Conservation (phyloP, 495 filamentous ascomycete species). For the Talaromyces borbonicus region DNA sequence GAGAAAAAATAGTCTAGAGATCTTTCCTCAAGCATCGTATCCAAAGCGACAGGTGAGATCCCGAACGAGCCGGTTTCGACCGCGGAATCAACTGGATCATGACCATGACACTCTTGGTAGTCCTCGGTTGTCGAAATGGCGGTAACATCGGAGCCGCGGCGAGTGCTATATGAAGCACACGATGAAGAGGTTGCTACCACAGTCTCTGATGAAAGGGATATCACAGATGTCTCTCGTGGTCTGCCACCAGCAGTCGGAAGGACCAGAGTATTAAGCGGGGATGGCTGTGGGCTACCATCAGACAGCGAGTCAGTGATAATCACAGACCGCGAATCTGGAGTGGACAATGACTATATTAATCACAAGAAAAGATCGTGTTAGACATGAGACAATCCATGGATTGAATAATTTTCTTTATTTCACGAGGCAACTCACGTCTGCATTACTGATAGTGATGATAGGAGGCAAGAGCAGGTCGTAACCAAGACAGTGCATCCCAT, state of each 20-base stretch:
- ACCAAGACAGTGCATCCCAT: too few relatives aligned
- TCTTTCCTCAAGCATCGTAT: constrained; percentile 50
- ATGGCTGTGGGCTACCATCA: too few relatives aligned
- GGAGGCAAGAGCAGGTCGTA: too few relatives aligned
- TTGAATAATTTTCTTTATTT: not conserved
- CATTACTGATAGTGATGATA: constrained; percentile 1
- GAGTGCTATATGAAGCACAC: not conserved
- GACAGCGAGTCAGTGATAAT: too few relatives aligned
- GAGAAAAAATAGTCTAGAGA: constrained; percentile 42
- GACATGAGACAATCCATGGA: not conserved
- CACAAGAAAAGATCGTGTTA: too few relatives aligned
- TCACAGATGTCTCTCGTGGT: constrained; percentile 1
- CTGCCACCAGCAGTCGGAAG: not conserved
- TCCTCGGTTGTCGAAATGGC: not conserved
- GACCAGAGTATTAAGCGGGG: not conserved
- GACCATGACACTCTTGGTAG: not conserved
- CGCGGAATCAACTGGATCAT: not conserved
- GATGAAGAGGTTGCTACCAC: constrained; percentile 1
- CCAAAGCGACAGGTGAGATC: constrained; percentile 41
- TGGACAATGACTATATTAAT: too few relatives aligned
- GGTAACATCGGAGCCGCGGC: constrained; percentile 1
- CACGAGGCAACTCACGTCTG: not conserved
- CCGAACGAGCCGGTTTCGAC: constrained; percentile 46
- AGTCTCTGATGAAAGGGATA: constrained; percentile 1
- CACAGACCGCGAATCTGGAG: too few relatives aligned